Evolutionary conservation across 371 early-diverging fungal genomes (phyloP).

Genomic region (Lichtheimia ramosa): DNA sequence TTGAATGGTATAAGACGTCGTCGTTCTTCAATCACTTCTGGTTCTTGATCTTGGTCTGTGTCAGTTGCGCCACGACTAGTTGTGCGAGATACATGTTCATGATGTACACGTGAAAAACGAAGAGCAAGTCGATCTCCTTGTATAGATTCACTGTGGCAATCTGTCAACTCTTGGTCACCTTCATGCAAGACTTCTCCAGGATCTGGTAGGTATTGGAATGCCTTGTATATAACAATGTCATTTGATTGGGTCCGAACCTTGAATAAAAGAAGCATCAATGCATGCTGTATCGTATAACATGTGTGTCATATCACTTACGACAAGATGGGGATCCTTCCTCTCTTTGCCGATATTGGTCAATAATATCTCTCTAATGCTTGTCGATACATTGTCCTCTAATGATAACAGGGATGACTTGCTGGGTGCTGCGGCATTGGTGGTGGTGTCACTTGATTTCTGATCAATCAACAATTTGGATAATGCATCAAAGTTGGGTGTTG

Average conservation of each 20-base stretch:
- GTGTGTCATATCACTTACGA: slow-evolving; percentile 46
- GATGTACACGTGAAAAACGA: slow-evolving; percentile 70
- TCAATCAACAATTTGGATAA: slow-evolving; percentile 65
- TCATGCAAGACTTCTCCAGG: slow-evolving; percentile 21
- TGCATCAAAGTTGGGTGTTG: slow-evolving; percentile 65
- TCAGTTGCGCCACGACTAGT: slow-evolving; percentile 17
- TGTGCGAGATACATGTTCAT: slow-evolving; percentile 68
- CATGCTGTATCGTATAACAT: neutral
- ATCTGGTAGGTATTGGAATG: slow-evolving; percentile 52
- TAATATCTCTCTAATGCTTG: slow-evolving; percentile 67
- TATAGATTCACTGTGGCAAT: slow-evolving; percentile 1
- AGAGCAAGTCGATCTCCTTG: slow-evolving; percentile 60
- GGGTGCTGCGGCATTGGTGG: slow-evolving; percentile 1
- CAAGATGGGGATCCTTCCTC: slow-evolving; percentile 64
- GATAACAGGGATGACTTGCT: neutral
- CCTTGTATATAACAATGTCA: slow-evolving; percentile 77
- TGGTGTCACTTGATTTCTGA: slow-evolving; percentile 3
- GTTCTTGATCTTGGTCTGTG: slow-evolving; percentile 11
- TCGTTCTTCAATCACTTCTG: slow-evolving; percentile 12
- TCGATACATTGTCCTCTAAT: slow-evolving; percentile 31
- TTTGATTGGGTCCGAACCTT: slow-evolving; percentile 67
- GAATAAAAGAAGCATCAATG: slow-evolving; percentile 1
- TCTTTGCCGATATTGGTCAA: slow-evolving; percentile 67
- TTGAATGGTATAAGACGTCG: slow-evolving; percentile 58
- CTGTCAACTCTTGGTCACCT: slow-evolving; percentile 4